phyloP scores from a whole-genome alignment of 2,329 filamentous ascomycete genomes.

The Fragosphaeria purpurea region DNA sequence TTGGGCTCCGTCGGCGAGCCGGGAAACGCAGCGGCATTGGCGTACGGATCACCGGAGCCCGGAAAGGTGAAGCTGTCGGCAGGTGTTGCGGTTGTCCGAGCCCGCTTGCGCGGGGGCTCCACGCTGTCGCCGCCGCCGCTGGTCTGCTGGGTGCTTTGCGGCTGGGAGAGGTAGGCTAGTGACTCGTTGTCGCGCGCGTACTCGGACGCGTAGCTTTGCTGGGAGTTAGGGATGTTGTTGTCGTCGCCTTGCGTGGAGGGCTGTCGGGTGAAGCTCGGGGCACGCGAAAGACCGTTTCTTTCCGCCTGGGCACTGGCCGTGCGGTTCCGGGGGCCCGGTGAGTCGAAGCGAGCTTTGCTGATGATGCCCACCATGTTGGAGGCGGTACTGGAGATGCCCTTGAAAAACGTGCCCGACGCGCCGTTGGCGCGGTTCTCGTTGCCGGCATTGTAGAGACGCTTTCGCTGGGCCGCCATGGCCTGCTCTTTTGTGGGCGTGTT shows the following conservation, averaged over 20 bases:
- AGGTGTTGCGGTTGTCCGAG: conserved; percentile 45
- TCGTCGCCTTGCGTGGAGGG: conserved; percentile 63
- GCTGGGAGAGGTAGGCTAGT: conserved; percentile 51
- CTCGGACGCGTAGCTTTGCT: conserved; percentile 73
- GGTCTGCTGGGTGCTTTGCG: conserved; percentile 26
- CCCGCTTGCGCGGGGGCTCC: conserved; percentile 77
- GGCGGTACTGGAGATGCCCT: conserved; percentile 88
- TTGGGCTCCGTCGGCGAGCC: conserved; percentile 72
- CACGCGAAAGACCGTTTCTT: conserved; percentile 47
- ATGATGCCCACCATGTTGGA: conserved; percentile 91
- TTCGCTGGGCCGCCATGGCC: conserved; percentile 90
- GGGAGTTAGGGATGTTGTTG: conserved; percentile 64
- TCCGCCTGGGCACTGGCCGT: conserved; percentile 17
- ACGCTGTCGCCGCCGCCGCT: conserved; percentile 47
- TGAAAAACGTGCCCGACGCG: conserved; percentile 82
- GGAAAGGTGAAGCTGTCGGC: conserved; percentile 46
- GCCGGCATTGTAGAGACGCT: conserved; percentile 75
- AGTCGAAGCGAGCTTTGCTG: conserved; percentile 91
- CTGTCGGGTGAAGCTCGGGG: conserved; percentile 61
- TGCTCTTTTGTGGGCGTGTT: conserved; percentile 98
- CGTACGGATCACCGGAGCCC: conserved; percentile 28
- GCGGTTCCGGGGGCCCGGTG: conserved; percentile 59
- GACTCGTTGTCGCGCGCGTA: conserved; percentile 65
- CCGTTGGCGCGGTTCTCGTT: conserved; percentile 58
- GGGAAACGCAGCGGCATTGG: conserved; percentile 39